phyloP scores from a whole-genome alignment of 345 rosid genomes.

The Salix brachista region DNA sequence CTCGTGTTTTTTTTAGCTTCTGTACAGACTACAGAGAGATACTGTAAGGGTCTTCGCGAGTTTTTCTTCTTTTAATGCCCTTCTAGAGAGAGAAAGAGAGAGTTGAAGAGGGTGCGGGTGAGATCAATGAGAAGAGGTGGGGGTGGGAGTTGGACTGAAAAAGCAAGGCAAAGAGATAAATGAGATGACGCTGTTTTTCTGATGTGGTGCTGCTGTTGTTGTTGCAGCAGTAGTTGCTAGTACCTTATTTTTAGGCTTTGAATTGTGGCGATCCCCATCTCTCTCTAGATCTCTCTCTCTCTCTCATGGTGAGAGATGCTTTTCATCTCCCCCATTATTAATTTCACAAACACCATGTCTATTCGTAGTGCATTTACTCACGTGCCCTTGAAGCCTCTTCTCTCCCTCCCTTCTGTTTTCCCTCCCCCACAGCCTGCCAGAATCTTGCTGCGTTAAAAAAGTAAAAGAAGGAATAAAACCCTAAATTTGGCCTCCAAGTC shows the following conservation, averaged over 20 bases:
- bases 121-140: background rate
- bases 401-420: background rate
- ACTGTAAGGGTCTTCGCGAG: background rate
- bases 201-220: constrained; percentile 14
- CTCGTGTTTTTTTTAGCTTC: background rate
- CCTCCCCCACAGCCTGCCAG: constrained; percentile 6
- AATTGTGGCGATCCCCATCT: constrained; percentile 14
- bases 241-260: constrained; percentile 29
- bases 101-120: background rate
- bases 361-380: constrained; percentile 2
- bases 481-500: constrained; percentile 11
- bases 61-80: background rate
- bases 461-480: background rate
- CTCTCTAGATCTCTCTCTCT: background rate
- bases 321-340: constrained; percentile 1
- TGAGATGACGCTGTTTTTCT: constrained; percentile 32
- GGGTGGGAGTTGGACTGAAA: constrained; percentile 7
- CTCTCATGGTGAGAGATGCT: constrained; percentile 12
- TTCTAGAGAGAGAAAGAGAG: background rate
- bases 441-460: constrained; percentile 2
- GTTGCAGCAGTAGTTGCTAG: constrained; percentile 15
- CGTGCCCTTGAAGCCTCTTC: constrained; percentile 12
- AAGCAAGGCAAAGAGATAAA: constrained; percentile 20
- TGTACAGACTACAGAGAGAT: constrained; percentile 9
- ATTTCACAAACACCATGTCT: background rate